Percentiles rank a stretch among this genome's conserved stretches.
Evolutionary conservation across 2,329 filamentous ascomycete species (phyloP).

Genomic region (Tolypocladium inflatum): DNA sequence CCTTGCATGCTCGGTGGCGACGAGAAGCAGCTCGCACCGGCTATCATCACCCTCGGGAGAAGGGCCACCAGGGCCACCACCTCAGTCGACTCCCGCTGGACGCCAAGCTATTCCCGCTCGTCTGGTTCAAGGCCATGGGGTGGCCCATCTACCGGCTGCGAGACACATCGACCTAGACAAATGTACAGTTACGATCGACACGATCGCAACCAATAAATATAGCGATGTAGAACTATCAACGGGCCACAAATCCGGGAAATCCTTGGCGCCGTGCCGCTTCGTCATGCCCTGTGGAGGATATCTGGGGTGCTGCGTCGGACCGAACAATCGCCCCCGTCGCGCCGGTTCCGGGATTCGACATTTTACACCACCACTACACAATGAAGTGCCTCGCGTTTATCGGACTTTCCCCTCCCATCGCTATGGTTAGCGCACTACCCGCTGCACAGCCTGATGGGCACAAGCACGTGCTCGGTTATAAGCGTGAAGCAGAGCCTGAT

Average conservation of each 20-base stretch:
- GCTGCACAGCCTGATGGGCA: too few species aligned
- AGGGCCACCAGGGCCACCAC: background rate
- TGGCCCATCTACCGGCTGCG: constrained; percentile 9
- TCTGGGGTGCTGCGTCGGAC: background rate
- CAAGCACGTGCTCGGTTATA: too few species aligned
- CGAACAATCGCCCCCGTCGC: background rate
- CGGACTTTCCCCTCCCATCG: too few species aligned
- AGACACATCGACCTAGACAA: background rate
- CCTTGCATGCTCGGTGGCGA: constrained; percentile 13
- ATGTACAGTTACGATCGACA: background rate
- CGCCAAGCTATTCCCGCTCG: constrained; percentile 6
- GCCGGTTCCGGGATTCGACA: background rate
- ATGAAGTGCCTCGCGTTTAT: too few species aligned
- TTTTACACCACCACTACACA: too few species aligned
- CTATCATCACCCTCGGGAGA: background rate
- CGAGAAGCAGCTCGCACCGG: constrained; percentile 7
- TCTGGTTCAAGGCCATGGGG: constrained; percentile 6
- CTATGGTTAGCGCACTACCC: too few species aligned
- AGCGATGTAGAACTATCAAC: background rate
- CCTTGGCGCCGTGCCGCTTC: background rate
- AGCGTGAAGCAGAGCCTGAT: too few species aligned
- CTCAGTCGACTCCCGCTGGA: constrained; percentile 4
- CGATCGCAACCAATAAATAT: background rate
- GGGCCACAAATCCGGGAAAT: background rate
- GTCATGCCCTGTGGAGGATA: background rate